phyloP scores from a whole-genome alignment of 805 yeast species.

The Debaryomyces tyrocola region DNA sequence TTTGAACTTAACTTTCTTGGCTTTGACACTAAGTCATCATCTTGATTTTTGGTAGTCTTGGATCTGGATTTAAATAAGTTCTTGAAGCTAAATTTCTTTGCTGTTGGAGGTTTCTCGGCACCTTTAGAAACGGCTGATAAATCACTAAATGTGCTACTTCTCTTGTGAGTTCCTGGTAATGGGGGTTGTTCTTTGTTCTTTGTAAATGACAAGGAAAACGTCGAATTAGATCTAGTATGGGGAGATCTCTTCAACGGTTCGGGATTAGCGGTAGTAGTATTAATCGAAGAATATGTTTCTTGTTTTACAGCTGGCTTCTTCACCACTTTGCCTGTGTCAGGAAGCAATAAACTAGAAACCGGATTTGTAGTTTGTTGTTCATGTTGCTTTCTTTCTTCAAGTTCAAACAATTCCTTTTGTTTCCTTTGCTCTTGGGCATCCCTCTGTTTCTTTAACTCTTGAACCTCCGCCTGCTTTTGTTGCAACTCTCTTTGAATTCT shows the following conservation, averaged over 20 bases:
- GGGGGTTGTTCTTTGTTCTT: conserved; percentile 9
- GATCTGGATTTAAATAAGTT: conserved; percentile 39
- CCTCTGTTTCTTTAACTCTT: neutral
- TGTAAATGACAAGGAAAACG: conserved; percentile 13
- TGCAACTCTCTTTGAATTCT: neutral
- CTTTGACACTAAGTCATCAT: conserved; percentile 4
- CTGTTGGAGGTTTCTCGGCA: neutral
- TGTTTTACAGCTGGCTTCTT: neutral
- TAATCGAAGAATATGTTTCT: neutral
- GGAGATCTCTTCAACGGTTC: conserved; percentile 11
- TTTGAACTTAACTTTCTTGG: conserved; percentile 20
- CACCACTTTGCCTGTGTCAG: neutral
- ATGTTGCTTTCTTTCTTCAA: neutral
- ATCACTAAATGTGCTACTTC: conserved; percentile 12
- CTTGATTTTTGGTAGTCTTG: conserved; percentile 21
- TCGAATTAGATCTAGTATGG: conserved; percentile 21
- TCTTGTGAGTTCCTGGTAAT: conserved; percentile 11
- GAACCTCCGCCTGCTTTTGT: neutral
- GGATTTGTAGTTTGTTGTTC: conserved; percentile 1
- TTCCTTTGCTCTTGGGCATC: neutral
- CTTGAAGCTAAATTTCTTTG: conserved; percentile 36
- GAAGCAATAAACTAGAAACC: neutral
- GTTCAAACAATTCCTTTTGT: neutral
- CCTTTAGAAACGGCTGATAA: conserved; percentile 7
- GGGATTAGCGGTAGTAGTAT: neutral